Base-by-base conservation (phyloP, 805 yeast genomes). In the Candida ascalaphidarum region DNA sequence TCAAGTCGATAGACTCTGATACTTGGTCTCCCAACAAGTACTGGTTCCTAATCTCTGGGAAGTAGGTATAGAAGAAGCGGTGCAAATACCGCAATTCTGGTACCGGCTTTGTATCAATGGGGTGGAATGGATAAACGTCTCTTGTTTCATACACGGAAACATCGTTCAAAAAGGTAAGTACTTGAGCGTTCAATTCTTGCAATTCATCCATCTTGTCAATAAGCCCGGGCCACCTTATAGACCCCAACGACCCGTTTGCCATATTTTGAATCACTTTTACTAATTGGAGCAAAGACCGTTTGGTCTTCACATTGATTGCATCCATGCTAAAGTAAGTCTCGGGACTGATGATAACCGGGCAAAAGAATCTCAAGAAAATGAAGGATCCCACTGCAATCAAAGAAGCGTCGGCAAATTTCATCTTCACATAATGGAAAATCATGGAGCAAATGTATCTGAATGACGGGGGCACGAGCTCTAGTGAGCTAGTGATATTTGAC, bases 281-380 rank as follows among this genome's bases (percentile, higher is more conserved):
- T 19, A 88, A 51, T 31, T 82, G 76, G 35, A 88, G 74, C 28
- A 83, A 66, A 0, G 84, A 71, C 37, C 95, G 67, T 36, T 85
- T 71, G 43, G 46, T 66, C 25, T 51, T 58, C 3, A 52, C 48
- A 29, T 46, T 43, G 8, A 42, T 39, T 5, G 46, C 39, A 3
- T 48, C 39, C 17, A 58, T 41, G 24, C 48, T 55, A 27, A 62
- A 56, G 31, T 52, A 65, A 5, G 78, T 65, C 32, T 83, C 94
- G 0, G 96, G 96, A 19, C 85, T 76, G 10, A 88, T 88, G 41
- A 88, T 77, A 0, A 95, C 94, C 9, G 97, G 96, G 48, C 94
- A 81, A 35, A 81, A 67, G 36, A 80, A 74, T 32, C 95, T 59
- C 40, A 89, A 61, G 44, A 89, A 88, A 30, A 89, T 61, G 48